Base-by-base conservation (phyloP, 306 rosid genomes). In the Argentina anserina region DNA sequence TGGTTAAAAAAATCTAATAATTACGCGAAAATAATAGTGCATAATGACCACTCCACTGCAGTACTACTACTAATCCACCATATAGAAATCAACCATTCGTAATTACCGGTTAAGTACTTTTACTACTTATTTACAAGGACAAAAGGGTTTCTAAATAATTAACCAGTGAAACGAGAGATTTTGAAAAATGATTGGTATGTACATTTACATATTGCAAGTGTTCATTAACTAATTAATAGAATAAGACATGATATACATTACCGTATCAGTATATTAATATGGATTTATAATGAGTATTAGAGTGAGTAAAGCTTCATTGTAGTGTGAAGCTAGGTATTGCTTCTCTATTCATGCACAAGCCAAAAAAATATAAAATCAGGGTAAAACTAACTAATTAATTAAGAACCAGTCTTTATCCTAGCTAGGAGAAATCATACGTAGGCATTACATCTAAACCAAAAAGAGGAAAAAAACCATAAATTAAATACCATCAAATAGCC, bases 371-470 rank as follows among this genome's bases (percentile, higher is more conserved):
- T n/a, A 75, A 80, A 21, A 9, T 3, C 9, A 52, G 59, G 78
- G 70, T 72, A 61, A 79, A 84, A 72, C 34, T 77, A 84, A 72
- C 34, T 77, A 63, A 61, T 64, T 62, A 47, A 69, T 25, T 17
- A 49, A 17, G 39, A 53, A 41, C 18, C 10, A 33, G 70, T 45
- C 23, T 52, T 64, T 73, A 84, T 80, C 82, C 83, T 70, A 33
- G 69, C 83, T 70, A 33, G 69, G 74, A 53, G 8, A 67, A 78
- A 72, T 76, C 82, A 74, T 67, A 77, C 78, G 80, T 69, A 72
- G 49, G 67, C 73, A 85, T 55, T 70, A 74, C 77, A 79, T 66
- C 80, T 73, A 66, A 80, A 67, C 37, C 70, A 73, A 36, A 75
- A 71, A 74, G 70, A 69, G n/a, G 58, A 55, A 74, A 67, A 81